A percentile compares a stretch with the other conserved stretches of the same genome.
These are phyloP conservation scores for Pythium apleroticum DNA, from an alignment of 352 stramenopile genomes.

Conservation along the genomic window DNA sequence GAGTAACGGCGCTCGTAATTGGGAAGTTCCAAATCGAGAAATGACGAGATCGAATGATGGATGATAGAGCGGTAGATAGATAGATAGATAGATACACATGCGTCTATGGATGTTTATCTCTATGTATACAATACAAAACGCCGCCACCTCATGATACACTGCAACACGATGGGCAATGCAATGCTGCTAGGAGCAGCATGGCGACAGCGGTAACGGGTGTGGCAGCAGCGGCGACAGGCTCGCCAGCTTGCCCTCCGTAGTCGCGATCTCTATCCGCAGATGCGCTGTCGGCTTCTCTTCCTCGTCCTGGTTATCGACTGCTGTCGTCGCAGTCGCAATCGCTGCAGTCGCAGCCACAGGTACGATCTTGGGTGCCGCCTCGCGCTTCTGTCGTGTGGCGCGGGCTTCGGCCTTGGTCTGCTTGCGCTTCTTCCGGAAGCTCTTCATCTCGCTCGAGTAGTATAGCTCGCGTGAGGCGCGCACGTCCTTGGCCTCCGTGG, in stretches of 20 bases:
- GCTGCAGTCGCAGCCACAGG: background rate
- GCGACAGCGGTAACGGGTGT: constrained; percentile 16
- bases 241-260: background rate
- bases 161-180: background rate
- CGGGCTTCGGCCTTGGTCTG: constrained; percentile 15
- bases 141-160: background rate
- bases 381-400: background rate
- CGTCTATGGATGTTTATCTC: constrained; percentile 3
- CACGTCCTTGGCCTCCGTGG: constrained; percentile 18
- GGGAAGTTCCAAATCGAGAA: background rate
- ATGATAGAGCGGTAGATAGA: background rate
- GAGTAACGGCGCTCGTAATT: background rate
- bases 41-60: background rate
- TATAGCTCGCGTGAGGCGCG: constrained; percentile 24
- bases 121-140: background rate
- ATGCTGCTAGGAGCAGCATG: constrained; percentile 18
- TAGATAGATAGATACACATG: constrained; percentile 4
- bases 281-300: constrained; percentile 5
- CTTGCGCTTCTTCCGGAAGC: constrained; percentile 25
- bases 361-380: background rate
- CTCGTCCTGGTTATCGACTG: background rate
- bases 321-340: background rate
- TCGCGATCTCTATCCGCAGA: constrained; percentile 11
- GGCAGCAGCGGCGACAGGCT: background rate
- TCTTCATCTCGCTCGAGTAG: constrained; percentile 26